A percentile compares a stretch with the other conserved stretches of the same genome.
Conservation (phyloP, 108 stramenopile genomes). For the Skeletonema grethae region DNA sequence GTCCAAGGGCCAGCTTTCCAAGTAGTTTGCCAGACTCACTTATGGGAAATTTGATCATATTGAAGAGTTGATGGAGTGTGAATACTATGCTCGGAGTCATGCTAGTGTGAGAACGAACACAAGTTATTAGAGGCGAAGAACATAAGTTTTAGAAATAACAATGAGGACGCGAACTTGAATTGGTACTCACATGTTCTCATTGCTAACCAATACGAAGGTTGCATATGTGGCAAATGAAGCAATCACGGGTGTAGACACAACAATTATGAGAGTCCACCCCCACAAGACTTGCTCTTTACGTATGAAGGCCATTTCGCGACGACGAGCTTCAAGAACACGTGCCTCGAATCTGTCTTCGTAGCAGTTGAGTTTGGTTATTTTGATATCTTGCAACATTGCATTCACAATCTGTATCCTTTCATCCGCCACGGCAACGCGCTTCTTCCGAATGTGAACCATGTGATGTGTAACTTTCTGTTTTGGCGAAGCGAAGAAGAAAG, state of each 20-base stretch:
- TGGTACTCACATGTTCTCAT: slow-evolving; percentile 40
- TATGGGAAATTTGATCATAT: slow-evolving; percentile 84
- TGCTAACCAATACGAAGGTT: slow-evolving; percentile 56
- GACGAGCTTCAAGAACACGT: slow-evolving; percentile 40
- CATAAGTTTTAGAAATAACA: neutral
- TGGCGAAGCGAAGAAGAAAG: too few species aligned
- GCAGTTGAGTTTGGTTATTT: slow-evolving; percentile 74
- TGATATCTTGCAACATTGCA: slow-evolving; percentile 76
- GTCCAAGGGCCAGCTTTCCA: slow-evolving; percentile 70
- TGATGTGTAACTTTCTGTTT: slow-evolving; percentile 22
- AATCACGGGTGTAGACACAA: slow-evolving; percentile 59
- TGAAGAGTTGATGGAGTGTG: slow-evolving; percentile 68
- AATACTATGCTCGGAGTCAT: slow-evolving; percentile 78
- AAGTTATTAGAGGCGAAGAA: neutral
- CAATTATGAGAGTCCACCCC: slow-evolving; percentile 66
- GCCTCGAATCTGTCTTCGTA: slow-evolving; percentile 60
- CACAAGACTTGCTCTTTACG: slow-evolving; percentile 64
- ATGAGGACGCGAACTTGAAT: too few species aligned
- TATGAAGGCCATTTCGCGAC: slow-evolving; percentile 51
- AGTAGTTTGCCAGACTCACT: slow-evolving; percentile 77
- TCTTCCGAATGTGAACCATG: slow-evolving; percentile 57
- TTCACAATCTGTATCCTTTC: slow-evolving; percentile 59
- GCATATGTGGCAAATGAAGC: slow-evolving; percentile 65
- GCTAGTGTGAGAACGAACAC: neutral
- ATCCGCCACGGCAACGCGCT: slow-evolving; percentile 62